Conservation (phyloP, 306 rosid species). For the Quercus rubra region DNA sequence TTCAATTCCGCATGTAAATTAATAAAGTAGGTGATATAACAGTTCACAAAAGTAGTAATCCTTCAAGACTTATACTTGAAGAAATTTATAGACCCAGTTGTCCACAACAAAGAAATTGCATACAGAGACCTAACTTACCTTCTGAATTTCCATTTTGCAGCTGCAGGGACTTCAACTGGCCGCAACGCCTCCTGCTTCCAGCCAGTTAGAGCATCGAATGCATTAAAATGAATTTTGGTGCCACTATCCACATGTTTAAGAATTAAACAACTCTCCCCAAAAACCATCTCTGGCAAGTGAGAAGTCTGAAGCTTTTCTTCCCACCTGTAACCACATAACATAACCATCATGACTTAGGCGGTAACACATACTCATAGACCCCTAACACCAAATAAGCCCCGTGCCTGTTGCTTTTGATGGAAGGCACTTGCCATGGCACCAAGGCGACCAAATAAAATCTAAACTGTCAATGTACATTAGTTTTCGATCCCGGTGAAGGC, state of each 20-base stretch:
- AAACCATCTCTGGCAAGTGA: conserved; percentile 96
- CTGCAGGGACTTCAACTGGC: conserved; percentile 97
- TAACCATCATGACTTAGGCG: conserved; percentile 2
- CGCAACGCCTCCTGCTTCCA: conserved; percentile 98
- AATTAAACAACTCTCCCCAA: conserved; percentile 70
- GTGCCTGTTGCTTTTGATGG: no score
- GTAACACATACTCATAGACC: neutral
- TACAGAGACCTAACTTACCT: conserved; percentile 32
- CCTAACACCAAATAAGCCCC: neutral
- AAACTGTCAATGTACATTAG: no score
- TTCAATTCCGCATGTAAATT: no score
- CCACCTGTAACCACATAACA: conserved; percentile 56
- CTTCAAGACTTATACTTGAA: neutral
- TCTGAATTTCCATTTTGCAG: conserved; percentile 95
- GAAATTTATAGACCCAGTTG: neutral
- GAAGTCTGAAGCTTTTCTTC: conserved; percentile 76
- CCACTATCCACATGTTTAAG: conserved; percentile 75
- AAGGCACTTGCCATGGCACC: no score
- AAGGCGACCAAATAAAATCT: no score
- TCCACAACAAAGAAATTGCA: neutral
- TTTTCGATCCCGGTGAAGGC: no score
- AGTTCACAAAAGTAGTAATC: neutral
- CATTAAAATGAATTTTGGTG: conserved; percentile 69
- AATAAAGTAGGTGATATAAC: neutral
- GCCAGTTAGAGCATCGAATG: conserved; percentile 84